Evolutionary conservation across 345 rosid genomes (phyloP).

Genomic region (Zanthoxylum bungeanum): DNA sequence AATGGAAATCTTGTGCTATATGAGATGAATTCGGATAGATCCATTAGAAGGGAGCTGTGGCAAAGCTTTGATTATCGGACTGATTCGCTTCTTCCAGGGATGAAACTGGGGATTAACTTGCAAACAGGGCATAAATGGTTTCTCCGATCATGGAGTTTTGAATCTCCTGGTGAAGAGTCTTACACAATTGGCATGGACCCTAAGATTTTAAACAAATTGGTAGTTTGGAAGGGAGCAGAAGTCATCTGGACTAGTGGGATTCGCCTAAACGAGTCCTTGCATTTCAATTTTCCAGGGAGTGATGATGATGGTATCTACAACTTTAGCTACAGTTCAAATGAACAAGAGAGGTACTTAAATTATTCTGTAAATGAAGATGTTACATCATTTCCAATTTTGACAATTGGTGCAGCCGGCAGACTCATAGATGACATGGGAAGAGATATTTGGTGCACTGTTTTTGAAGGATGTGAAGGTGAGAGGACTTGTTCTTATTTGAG

Average conservation of each 20-base stretch:
- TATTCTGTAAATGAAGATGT: slow-evolving; percentile 9
- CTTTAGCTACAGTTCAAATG: slow-evolving; percentile 21
- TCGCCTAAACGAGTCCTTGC: not conserved
- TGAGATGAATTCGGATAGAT: slow-evolving; percentile 29
- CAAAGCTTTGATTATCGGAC: slow-evolving; percentile 16
- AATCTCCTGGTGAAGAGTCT: slow-evolving; percentile 21
- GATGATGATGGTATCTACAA: not conserved
- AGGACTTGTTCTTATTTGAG: too few relatives aligned
- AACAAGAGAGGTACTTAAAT: slow-evolving; percentile 24
- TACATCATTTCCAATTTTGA: not conserved
- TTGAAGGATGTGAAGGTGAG: not conserved
- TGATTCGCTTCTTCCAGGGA: slow-evolving; percentile 29
- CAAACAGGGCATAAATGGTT: slow-evolving; percentile 32
- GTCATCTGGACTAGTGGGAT: slow-evolving; percentile 24
- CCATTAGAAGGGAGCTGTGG: slow-evolving; percentile 16
- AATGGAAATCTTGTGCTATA: slow-evolving; percentile 34
- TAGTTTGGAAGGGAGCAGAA: slow-evolving; percentile 18
- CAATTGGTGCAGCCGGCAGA: not conserved
- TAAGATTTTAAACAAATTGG: slow-evolving; percentile 18
- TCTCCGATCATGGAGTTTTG: slow-evolving; percentile 28
- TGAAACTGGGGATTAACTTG: slow-evolving; percentile 37
- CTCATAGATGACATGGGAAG: not conserved
- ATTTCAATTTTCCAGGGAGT: not conserved
- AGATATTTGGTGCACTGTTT: not conserved
- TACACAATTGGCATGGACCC: slow-evolving; percentile 29